phyloP scores from a whole-genome alignment of 352 stramenopile genomes.

The Globisporangium ultimum region DNA sequence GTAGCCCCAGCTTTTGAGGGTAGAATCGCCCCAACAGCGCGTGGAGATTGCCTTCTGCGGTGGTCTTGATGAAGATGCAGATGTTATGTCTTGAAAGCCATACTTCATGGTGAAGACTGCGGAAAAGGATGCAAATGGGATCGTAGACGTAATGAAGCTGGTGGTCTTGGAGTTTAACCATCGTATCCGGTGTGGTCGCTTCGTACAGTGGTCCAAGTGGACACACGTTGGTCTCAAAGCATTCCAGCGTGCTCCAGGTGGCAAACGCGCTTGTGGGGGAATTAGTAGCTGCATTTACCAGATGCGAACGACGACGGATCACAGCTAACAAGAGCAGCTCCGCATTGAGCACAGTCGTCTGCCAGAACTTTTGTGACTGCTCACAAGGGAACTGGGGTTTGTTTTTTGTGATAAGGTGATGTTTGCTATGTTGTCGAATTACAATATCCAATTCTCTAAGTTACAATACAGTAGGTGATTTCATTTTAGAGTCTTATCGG shows the following conservation, averaged over 20 bases:
- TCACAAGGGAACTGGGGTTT: too few relatives aligned
- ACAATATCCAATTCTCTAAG: neutral
- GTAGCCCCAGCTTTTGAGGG: neutral
- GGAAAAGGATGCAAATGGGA: conserved; percentile 6
- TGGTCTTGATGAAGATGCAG: conserved; percentile 8
- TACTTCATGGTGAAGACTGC: conserved; percentile 16
- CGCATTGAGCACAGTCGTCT: conserved; percentile 7
- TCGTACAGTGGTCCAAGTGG: conserved; percentile 19
- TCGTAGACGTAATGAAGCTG: neutral
- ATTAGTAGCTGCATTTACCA: conserved; percentile 12
- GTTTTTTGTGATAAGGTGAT: too few relatives aligned
- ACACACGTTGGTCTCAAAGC: conserved; percentile 18
- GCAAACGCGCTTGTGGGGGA: neutral
- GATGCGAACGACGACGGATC: neutral
- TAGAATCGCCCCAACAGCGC: conserved; percentile 12
- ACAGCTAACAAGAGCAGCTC: conserved; percentile 9
- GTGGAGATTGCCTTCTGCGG: conserved; percentile 8
- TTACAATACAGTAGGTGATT: too few relatives aligned
- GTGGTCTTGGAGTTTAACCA: conserved; percentile 16
- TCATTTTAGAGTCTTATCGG: too few relatives aligned
- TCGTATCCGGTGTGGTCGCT: conserved; percentile 6
- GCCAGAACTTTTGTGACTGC: neutral
- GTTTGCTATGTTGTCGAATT: too few relatives aligned
- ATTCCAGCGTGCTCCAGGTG: conserved; percentile 13
- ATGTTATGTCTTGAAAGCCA: conserved; percentile 13